These are phyloP conservation scores for Pestalotiopsis fici DNA, from an alignment of 2,329 filamentous ascomycete species.

Conservation along the genomic window DNA sequence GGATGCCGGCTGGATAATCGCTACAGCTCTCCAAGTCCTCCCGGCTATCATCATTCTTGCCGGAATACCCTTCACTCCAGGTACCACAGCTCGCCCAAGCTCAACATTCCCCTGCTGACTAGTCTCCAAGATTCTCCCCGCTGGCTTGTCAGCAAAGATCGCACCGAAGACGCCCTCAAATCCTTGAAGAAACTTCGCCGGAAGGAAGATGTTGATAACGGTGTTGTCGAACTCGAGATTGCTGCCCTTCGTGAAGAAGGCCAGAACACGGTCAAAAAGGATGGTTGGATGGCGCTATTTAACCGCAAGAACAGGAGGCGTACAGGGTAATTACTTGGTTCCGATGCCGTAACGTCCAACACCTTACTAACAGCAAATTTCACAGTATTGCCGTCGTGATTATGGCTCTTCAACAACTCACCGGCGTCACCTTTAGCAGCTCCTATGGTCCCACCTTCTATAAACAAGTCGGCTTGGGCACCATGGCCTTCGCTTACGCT, in stretches of 20 bases:
- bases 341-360: background rate
- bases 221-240: slow-evolving; percentile 12
- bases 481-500: slow-evolving; percentile 8
- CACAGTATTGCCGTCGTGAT: slow-evolving; percentile 9
- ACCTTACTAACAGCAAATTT: background rate
- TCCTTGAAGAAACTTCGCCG: background rate
- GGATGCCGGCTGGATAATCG: slow-evolving; percentile 18
- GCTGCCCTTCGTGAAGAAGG: slow-evolving; percentile 12
- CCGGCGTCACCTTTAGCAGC: slow-evolving; percentile 9
- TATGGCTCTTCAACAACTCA: slow-evolving; percentile 12
- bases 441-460: slow-evolving; percentile 14
- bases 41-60: slow-evolving; percentile 14
- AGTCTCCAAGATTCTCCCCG: slow-evolving; percentile 1
- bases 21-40: slow-evolving; percentile 15
- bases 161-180: slow-evolving; percentile 3
- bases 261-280: slow-evolving; percentile 4
- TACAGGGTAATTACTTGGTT: background rate
- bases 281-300: slow-evolving; percentile 8
- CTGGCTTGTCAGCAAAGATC: slow-evolving; percentile 9
- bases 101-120: background rate
- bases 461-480: slow-evolving; percentile 6
- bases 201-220: slow-evolving; percentile 6
- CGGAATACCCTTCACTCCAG: background rate
- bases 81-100: background rate
- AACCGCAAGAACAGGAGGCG: background rate